Evolutionary conservation across 2,329 filamentous ascomycete genomes (phyloP).

Genomic region (Monilinia fructigena): DNA sequence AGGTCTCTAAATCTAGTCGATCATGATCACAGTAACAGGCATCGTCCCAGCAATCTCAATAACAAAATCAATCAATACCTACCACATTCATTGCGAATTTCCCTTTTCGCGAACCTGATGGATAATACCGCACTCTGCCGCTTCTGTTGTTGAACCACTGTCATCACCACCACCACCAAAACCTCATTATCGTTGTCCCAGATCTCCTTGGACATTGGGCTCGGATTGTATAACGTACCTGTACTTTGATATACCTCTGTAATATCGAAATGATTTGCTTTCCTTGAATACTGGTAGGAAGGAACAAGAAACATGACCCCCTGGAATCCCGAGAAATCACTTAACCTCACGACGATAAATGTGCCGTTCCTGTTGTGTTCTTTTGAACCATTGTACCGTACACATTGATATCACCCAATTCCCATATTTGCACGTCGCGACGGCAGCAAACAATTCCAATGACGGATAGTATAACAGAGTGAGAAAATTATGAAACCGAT

Average conservation of each 20-base stretch:
- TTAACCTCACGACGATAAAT: constrained; percentile 17
- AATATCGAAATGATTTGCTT: constrained; percentile 15
- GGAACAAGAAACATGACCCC: constrained; percentile 13
- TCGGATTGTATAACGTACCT: constrained; percentile 1
- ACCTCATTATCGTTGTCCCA: constrained; percentile 5
- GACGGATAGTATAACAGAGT: not conserved
- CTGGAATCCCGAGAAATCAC: constrained; percentile 18
- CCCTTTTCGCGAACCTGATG: not conserved
- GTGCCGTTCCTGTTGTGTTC: constrained; percentile 15
- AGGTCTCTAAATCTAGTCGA: not conserved
- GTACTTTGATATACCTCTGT: not conserved
- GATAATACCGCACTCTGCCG: constrained; percentile 13
- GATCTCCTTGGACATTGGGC: constrained; percentile 5
- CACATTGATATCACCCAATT: not conserved
- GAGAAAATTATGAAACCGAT: not conserved
- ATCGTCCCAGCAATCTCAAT: not conserved
- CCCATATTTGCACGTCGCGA: constrained; percentile 2
- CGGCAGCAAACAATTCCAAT: not conserved
- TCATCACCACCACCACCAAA: not conserved
- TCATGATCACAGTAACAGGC: not conserved
- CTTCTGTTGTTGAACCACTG: constrained; percentile 8
- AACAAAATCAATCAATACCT: constrained; percentile 11
- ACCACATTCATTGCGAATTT: not conserved
- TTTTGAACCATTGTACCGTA: not conserved
- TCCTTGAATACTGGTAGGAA: constrained; percentile 16